phyloP scores from a whole-genome alignment of 169 alveolate species.

The Cryptosporidium tyzzeri region DNA sequence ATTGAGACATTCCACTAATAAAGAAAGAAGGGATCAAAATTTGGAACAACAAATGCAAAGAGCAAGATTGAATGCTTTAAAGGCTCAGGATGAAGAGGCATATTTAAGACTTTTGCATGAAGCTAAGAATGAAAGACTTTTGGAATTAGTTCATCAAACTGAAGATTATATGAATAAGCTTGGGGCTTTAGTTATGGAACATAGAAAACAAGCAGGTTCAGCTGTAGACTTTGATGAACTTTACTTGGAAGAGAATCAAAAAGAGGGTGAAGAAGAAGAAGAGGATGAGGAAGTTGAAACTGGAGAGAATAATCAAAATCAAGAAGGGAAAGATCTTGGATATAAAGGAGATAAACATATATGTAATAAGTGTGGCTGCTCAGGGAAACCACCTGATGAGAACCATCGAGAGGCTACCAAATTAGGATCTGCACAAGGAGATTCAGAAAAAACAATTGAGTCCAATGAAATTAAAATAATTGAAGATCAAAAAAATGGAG shows the following conservation, averaged over 20 bases:
- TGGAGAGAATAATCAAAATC: background rate
- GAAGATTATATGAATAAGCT: slow-evolving; percentile 92
- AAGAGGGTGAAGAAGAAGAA: slow-evolving; percentile 8
- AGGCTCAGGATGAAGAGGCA: slow-evolving; percentile 92
- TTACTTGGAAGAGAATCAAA: slow-evolving; percentile 6
- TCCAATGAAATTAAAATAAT: background rate
- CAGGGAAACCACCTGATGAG: background rate
- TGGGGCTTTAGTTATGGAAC: slow-evolving; percentile 91
- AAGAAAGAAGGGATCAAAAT: slow-evolving; percentile 63
- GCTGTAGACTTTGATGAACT: slow-evolving; percentile 6
- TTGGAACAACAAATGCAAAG: slow-evolving; percentile 78
- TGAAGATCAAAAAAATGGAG: background rate
- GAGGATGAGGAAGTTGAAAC: background rate
- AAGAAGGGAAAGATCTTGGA: background rate
- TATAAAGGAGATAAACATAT: background rate
- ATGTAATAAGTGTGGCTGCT: slow-evolving; percentile 20
- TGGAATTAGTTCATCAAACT: slow-evolving; percentile 93
- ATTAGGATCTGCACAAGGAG: background rate
- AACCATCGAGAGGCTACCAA: background rate
- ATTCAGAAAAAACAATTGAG: background rate
- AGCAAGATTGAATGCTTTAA: slow-evolving; percentile 82
- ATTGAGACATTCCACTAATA: slow-evolving; percentile 51
- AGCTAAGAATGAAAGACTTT: slow-evolving; percentile 92
- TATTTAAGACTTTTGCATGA: slow-evolving; percentile 90
- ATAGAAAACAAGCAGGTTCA: slow-evolving; percentile 85